These are phyloP conservation scores for Rhizopogon rudus DNA, from an alignment of 768 basidiomycete species.

Conservation along the genomic window DNA sequence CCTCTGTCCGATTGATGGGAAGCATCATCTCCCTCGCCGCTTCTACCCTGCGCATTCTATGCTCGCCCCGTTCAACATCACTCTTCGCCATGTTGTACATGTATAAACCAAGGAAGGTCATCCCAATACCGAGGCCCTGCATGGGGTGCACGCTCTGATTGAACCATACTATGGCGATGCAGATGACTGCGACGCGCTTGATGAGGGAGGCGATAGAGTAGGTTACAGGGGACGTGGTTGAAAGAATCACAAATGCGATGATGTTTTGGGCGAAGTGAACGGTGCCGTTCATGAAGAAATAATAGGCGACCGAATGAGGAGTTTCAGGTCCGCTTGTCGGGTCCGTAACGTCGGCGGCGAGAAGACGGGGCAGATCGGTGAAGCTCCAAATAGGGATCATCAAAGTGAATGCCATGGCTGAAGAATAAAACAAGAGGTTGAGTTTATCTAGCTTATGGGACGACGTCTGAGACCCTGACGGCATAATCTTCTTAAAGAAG, in stretches of 20 bases:
- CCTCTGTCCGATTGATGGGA: conserved; percentile 63
- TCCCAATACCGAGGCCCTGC: conserved; percentile 83
- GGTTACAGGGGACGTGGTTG: conserved; percentile 95
- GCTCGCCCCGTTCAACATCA: conserved; percentile 92
- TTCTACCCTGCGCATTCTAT: conserved; percentile 74
- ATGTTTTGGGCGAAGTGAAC: conserved; percentile 98
- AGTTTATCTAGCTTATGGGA: conserved; percentile 92
- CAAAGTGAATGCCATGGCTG: conserved; percentile 86
- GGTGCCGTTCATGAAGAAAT: conserved; percentile 91
- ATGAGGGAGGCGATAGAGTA: conserved; percentile 98
- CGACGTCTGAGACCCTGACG: conserved; percentile 43
- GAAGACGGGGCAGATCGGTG: conserved; percentile 72
- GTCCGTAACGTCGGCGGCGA: conserved; percentile 43
- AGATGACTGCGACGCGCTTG: conserved; percentile 97
- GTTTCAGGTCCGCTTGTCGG: conserved; percentile 37
- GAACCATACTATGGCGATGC: conserved; percentile 97
- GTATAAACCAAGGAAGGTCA: conserved; percentile 89
- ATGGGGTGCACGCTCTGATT: conserved; percentile 77
- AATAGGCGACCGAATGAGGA: conserved; percentile 65
- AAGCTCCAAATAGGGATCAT: conserved; percentile 97
- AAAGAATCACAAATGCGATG: conserved; percentile 94
- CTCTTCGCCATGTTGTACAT: conserved; percentile 95
- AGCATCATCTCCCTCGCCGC: conserved; percentile 64
- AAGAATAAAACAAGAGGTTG: conserved; percentile 92
- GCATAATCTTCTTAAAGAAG: conserved; percentile 99